phyloP scores from a whole-genome alignment of 2,329 filamentous ascomycete genomes.

The Trichoderma lentiforme region DNA sequence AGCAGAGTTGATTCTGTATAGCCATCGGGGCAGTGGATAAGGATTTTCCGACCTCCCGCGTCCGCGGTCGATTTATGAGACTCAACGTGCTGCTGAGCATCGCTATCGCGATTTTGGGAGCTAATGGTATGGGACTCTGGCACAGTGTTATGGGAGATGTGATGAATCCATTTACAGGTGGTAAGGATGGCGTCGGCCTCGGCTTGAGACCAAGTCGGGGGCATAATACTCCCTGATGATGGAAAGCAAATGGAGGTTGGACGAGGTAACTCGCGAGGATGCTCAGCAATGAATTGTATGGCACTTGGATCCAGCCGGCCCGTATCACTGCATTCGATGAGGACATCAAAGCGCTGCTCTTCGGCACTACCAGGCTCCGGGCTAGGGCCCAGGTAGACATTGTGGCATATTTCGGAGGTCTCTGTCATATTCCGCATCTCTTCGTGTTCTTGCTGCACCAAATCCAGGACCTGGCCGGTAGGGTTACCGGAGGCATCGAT shows the following conservation, averaged over 20 bases:
- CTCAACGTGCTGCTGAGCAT: conserved; percentile 26
- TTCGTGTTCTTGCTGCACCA: conserved; percentile 79
- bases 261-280: conserved; percentile 42
- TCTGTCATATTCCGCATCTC: conserved; percentile 95
- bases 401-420: conserved; percentile 81
- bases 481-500: conserved; percentile 67
- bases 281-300: conserved; percentile 61
- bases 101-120: conserved; percentile 32
- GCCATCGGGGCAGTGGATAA: conserved; percentile 92
- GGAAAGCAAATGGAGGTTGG: conserved; percentile 66
- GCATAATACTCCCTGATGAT: conserved; percentile 87
- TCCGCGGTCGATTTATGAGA: conserved; percentile 22
- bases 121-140: conserved; percentile 34
- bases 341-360: conserved; percentile 69
- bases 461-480: conserved; percentile 79
- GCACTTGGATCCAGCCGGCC: conserved; percentile 70
- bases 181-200: conserved; percentile 83
- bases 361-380: conserved; percentile 63
- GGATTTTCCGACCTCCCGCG: conserved; percentile 57
- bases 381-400: conserved; percentile 87
- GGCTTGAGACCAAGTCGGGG: conserved; percentile 75
- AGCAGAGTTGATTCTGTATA: conserved; percentile 94
- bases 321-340: conserved; percentile 85
- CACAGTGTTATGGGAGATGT: conserved; percentile 66
- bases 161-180: conserved; percentile 86